Percentiles rank a stretch among this genome's conserved stretches.
Conservation (phyloP, 345 rosid genomes). For the Lumnitzera racemosa region DNA sequence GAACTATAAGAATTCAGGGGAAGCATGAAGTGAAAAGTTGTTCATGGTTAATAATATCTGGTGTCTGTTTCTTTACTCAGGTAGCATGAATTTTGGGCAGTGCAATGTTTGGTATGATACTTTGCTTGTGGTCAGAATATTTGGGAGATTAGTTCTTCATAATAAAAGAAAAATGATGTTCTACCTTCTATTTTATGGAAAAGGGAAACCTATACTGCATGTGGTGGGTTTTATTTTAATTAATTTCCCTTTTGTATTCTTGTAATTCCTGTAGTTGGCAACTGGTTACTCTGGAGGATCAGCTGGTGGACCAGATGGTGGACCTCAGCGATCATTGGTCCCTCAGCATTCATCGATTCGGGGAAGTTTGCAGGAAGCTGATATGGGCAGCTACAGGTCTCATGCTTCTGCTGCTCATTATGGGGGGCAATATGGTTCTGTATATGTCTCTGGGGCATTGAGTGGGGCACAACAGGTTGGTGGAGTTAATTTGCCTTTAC, state of each 20-base stretch:
- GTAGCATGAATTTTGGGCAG: too few relatives aligned
- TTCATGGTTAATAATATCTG: too few relatives aligned
- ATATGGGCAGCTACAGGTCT: constrained; percentile 55
- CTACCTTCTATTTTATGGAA: not conserved
- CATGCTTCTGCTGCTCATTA: constrained; percentile 57
- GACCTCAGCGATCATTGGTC: constrained; percentile 53
- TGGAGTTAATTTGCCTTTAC: not conserved
- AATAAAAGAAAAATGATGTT: too few relatives aligned
- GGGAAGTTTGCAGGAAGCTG: constrained; percentile 62
- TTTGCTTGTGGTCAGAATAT: too few relatives aligned
- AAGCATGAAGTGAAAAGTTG: too few relatives aligned
- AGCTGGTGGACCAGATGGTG: constrained; percentile 53
- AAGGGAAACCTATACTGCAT: not conserved
- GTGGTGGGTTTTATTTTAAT: not conserved
- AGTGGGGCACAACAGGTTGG: constrained; percentile 61
- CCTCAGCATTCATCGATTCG: constrained; percentile 54
- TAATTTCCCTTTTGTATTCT: constrained; percentile 4
- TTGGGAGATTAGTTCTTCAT: too few relatives aligned
- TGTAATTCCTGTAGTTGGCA: constrained; percentile 35
- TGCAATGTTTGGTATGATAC: too few relatives aligned
- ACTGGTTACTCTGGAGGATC: constrained; percentile 56
- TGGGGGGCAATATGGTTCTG: constrained; percentile 59
- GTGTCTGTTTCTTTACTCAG: too few relatives aligned
- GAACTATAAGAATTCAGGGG: too few relatives aligned
- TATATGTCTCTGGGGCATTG: constrained; percentile 54